Evolutionary conservation across 306 rosid genomes (phyloP).

Genomic region (Ormosia emarginata): DNA sequence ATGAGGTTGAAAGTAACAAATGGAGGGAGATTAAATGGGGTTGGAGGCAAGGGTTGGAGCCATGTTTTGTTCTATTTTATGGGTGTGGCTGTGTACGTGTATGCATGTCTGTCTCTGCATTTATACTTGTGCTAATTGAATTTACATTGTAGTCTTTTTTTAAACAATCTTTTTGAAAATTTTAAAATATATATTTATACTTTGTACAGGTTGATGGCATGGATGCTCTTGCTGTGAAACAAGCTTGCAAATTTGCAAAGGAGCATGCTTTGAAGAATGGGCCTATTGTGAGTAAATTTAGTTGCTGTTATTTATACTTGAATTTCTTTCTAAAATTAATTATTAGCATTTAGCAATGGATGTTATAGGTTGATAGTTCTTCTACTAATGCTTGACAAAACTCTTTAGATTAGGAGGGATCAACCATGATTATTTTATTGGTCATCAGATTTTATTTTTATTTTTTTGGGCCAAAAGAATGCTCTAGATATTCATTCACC

Average conservation of each 20-base stretch:
- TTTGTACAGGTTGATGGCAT: slow-evolving; percentile 81
- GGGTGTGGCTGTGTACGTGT: background rate
- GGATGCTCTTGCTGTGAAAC: slow-evolving; percentile 90
- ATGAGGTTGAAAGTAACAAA: too few species aligned
- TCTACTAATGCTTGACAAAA: background rate
- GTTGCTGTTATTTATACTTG: background rate
- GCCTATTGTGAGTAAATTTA: slow-evolving; percentile 69
- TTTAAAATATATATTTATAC: slow-evolving; percentile 1
- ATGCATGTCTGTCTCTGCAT: background rate
- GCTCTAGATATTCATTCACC: background rate
- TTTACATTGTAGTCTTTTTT: background rate
- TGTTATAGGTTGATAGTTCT: background rate
- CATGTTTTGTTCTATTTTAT: too few species aligned
- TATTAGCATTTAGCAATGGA: background rate
- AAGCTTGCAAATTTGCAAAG: slow-evolving; percentile 85
- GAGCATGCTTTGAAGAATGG: slow-evolving; percentile 85
- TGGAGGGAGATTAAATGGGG: too few species aligned
- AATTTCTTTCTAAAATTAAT: background rate
- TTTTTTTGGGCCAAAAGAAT: background rate
- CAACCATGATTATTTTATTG: background rate
- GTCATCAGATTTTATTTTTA: background rate
- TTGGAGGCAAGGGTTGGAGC: too few species aligned
- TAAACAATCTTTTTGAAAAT: background rate
- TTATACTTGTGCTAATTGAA: slow-evolving; percentile 4
- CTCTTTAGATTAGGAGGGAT: background rate